phyloP scores from a whole-genome alignment of 345 rosid species.

The Populus alba region DNA sequence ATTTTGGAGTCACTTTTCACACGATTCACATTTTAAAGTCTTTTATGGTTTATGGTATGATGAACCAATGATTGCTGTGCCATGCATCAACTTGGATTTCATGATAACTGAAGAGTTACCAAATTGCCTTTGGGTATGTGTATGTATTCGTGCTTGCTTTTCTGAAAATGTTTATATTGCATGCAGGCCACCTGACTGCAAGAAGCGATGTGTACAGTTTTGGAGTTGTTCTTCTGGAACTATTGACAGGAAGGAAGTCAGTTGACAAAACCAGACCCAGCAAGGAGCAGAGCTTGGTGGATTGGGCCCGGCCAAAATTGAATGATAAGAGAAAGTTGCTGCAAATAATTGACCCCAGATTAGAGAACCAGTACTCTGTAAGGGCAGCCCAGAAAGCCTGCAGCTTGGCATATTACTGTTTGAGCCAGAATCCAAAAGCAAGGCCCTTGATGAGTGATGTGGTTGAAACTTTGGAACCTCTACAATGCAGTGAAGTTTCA shows the following conservation, averaged over 20 bases:
- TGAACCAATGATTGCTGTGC: not conserved
- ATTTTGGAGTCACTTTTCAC: not conserved
- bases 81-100: not conserved
- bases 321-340: conserved; percentile 86
- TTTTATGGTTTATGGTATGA: not conserved
- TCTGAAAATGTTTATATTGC: conserved; percentile 14
- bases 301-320: conserved; percentile 96
- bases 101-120: not conserved
- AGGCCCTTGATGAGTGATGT: conserved; percentile 97
- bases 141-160: not conserved
- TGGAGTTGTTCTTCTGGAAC: conserved; percentile 92
- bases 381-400: conserved; percentile 95
- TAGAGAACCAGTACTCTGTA: conserved; percentile 83
- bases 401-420: conserved; percentile 90
- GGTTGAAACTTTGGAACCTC: conserved; percentile 89
- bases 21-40: not conserved
- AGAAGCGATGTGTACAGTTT: conserved; percentile 96
- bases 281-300: conserved; percentile 94
- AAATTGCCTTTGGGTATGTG: not conserved
- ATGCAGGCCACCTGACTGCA: conserved; percentile 90
- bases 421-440: conserved; percentile 96
- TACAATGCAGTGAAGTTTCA: conserved; percentile 57
- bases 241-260: conserved; percentile 85
- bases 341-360: conserved; percentile 86
- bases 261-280: conserved; percentile 93